These are phyloP conservation scores for Fistulinella prunicolor DNA, from an alignment of 768 basidiomycete species.

Conservation along the genomic window DNA sequence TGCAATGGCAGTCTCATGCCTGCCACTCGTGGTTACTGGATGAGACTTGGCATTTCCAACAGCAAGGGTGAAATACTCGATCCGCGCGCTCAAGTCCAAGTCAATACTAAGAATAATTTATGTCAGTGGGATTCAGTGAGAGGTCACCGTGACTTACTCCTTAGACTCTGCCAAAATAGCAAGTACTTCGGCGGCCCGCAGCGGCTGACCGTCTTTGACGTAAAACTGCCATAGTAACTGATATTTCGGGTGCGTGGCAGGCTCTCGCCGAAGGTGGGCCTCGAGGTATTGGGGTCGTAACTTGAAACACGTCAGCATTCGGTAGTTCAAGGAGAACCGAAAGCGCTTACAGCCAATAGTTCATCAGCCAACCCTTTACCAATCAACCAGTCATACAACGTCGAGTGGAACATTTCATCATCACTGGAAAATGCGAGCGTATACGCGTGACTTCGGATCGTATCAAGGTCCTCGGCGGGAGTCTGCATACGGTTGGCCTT, in stretches of 20 bases:
- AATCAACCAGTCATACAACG: conserved; percentile 93
- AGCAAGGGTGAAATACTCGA: conserved; percentile 92
- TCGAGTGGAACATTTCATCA: conserved; percentile 93
- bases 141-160: conserved; percentile 48
- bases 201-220: conserved; percentile 83
- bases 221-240: conserved; percentile 97
- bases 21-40: conserved; percentile 70
- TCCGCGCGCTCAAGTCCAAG: conserved; percentile 64
- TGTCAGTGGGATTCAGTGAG: background rate
- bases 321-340: background rate
- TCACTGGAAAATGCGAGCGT: conserved; percentile 79
- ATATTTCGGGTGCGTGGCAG: conserved; percentile 73
- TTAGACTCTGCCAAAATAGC: conserved; percentile 79
- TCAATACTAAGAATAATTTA: conserved; percentile 48
- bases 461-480: conserved; percentile 54
- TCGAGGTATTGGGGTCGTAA: conserved; percentile 88
- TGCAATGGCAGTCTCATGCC: conserved; percentile 87
- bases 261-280: conserved; percentile 80
- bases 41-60: conserved; percentile 97
- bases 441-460: conserved; percentile 81
- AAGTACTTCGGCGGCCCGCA: conserved; percentile 87
- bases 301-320: conserved; percentile 37
- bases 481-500: conserved; percentile 40
- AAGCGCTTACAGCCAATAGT: conserved; percentile 73
- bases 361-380: conserved; percentile 77